phyloP scores from a whole-genome alignment of 345 rosid species.

The Luvunga scandens region DNA sequence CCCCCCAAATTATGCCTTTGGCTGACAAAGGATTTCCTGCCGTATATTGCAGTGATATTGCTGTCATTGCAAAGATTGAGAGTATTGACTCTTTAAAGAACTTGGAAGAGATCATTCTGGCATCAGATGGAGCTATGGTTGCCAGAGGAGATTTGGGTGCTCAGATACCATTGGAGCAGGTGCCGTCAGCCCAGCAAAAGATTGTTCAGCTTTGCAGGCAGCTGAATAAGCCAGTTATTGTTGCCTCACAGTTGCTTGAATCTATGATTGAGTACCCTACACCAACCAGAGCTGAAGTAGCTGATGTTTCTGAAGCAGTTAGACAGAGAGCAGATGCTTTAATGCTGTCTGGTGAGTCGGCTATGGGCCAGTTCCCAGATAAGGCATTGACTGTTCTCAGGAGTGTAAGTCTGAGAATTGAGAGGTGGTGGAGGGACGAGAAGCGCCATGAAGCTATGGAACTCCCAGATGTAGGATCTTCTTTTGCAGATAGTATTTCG shows the following conservation, averaged over 20 bases:
- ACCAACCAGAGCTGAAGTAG: constrained; percentile 99
- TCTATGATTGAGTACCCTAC: constrained; percentile 99
- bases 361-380: constrained; percentile 99
- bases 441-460: constrained; percentile 76
- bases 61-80: constrained; percentile 94
- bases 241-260: constrained; percentile 94
- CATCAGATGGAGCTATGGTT: constrained; percentile 99
- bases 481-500: constrained; percentile 74
- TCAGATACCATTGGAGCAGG: constrained; percentile 98
- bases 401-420: constrained; percentile 90
- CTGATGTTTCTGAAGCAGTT: constrained; percentile 98
- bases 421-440: constrained; percentile 99
- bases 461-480: constrained; percentile 64
- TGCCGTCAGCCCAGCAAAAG: constrained; percentile 90
- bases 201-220: constrained; percentile 85
- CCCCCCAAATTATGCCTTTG: background rate
- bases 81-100: constrained; percentile 87
- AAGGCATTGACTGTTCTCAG: constrained; percentile 91
- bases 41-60: constrained; percentile 60
- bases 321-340: constrained; percentile 97
- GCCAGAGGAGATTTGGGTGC: constrained; percentile 99
- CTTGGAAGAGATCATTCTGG: constrained; percentile 81
- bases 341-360: constrained; percentile 99
- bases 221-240: constrained; percentile 91
- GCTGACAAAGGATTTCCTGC: constrained; percentile 12